phyloP scores from a whole-genome alignment of 2,329 filamentous ascomycete species.

The Penicillium sp. region DNA sequence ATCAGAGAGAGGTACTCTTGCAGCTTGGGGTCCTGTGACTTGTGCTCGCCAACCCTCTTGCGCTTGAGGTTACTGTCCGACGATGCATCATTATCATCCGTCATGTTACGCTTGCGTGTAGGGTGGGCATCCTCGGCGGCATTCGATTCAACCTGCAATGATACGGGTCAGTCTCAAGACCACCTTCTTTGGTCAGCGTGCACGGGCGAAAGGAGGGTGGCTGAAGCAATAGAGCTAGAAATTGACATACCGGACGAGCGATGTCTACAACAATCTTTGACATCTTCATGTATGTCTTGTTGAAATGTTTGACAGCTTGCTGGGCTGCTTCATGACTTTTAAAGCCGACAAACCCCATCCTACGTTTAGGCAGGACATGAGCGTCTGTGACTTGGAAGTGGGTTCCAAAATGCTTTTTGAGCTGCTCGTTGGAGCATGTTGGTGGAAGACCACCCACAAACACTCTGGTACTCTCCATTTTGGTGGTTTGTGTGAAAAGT shows the following conservation, averaged over 20 bases:
- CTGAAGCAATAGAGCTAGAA: conserved; percentile 14
- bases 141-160: conserved; percentile 41
- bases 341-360: conserved; percentile 95
- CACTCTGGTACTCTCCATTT: conserved; percentile 72
- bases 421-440: conserved; percentile 75
- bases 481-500: conserved; percentile 28
- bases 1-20: conserved; percentile 83
- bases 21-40: conserved; percentile 69
- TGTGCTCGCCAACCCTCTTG: conserved; percentile 54
- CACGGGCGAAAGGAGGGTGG: conserved; percentile 24
- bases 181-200: conserved; percentile 40
- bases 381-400: conserved; percentile 80
- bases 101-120: conserved; percentile 22
- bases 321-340: conserved; percentile 75
- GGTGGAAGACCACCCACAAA: conserved; percentile 74
- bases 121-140: conserved; percentile 27
- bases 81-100: conserved; percentile 17
- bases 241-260: conserved; percentile 67
- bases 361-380: conserved; percentile 81
- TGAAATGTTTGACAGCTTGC: conserved; percentile 88
- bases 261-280: conserved; percentile 88
- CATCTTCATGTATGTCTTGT: conserved; percentile 92
- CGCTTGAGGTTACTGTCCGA: conserved; percentile 38
- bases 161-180: conserved; percentile 41
- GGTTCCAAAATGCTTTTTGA: conserved; percentile 82